A percentile compares a stretch with the other conserved stretches of the same genome.
phyloP scores from a whole-genome alignment of 2,329 filamentous ascomycete genomes.

The Fusarium tanahbumbuense region DNA sequence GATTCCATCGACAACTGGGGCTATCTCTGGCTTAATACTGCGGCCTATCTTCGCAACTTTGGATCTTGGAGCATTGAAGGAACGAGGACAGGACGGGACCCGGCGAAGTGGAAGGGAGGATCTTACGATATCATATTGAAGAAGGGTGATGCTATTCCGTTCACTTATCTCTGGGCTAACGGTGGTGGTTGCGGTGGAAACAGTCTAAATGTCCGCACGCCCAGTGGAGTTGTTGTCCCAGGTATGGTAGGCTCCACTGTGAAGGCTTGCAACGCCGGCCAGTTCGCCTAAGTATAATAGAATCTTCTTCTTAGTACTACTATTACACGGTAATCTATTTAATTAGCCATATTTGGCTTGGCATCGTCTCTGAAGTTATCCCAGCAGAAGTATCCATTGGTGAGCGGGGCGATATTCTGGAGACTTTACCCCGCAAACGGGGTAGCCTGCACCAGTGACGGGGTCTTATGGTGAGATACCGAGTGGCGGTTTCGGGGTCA shows the following conservation, averaged over 20 bases:
- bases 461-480: neutral
- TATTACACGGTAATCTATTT: too few relatives aligned
- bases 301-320: too few relatives aligned
- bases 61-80: neutral
- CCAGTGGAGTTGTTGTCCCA: neutral
- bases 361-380: too few relatives aligned
- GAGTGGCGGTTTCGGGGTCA: neutral
- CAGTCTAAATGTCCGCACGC: neutral
- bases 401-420: neutral
- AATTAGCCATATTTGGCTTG: too few relatives aligned
- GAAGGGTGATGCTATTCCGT: neutral
- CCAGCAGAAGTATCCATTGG: too few relatives aligned
- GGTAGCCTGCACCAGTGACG: neutral
- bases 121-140: neutral
- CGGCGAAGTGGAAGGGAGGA: neutral
- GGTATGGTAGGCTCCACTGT: neutral
- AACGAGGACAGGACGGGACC: neutral
- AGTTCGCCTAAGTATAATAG: neutral
- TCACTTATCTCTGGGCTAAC: neutral
- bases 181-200: conserved; percentile 2
- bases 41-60: neutral
- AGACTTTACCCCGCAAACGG: neutral
- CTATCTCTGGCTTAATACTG: neutral
- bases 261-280: neutral
- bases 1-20: neutral